phyloP scores from a whole-genome alignment of 1,139 yeast species.

The Diutina neorugosa region DNA sequence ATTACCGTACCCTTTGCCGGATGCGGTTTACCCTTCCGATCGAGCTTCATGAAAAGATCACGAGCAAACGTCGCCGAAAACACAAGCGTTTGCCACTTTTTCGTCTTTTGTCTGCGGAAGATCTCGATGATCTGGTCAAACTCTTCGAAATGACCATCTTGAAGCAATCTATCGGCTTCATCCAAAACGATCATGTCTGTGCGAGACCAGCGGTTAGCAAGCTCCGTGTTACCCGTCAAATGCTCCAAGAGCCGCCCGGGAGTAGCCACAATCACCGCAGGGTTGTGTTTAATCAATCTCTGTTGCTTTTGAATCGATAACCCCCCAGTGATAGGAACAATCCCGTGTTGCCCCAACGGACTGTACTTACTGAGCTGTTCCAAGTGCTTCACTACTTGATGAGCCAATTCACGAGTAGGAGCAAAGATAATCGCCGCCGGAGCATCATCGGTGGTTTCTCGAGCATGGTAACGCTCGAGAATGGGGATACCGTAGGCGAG shows the following conservation, averaged over 20 bases:
- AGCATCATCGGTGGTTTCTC: constrained; percentile 8
- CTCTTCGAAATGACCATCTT: constrained; percentile 94
- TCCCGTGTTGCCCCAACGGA: constrained; percentile 43
- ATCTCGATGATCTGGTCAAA: constrained; percentile 68
- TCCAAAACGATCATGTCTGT: constrained; percentile 73
- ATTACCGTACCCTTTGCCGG: constrained; percentile 14
- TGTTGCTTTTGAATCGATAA: constrained; percentile 88
- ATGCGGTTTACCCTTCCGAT: constrained; percentile 22
- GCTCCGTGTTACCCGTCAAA: constrained; percentile 46
- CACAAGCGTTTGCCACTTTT: constrained; percentile 79
- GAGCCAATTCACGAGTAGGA: constrained; percentile 95
- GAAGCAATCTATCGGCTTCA: constrained; percentile 94
- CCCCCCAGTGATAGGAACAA: constrained; percentile 89
- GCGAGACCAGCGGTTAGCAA: constrained; percentile 44
- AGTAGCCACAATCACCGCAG: constrained; percentile 84
- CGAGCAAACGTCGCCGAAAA: constrained; percentile 90
- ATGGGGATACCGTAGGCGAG: constrained; percentile 95
- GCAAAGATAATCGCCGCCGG: constrained; percentile 80
- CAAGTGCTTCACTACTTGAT: constrained; percentile 80
- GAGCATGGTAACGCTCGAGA: constrained; percentile 45
- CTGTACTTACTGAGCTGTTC: constrained; percentile 47
- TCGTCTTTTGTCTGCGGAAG: constrained; percentile 25
- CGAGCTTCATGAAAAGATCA: constrained; percentile 68
- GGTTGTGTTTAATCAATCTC: constrained; percentile 58
- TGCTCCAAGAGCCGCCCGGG: constrained; percentile 91